phyloP scores from a whole-genome alignment of 1,284 basidiomycete genomes.

The Prillingera fragicola region DNA sequence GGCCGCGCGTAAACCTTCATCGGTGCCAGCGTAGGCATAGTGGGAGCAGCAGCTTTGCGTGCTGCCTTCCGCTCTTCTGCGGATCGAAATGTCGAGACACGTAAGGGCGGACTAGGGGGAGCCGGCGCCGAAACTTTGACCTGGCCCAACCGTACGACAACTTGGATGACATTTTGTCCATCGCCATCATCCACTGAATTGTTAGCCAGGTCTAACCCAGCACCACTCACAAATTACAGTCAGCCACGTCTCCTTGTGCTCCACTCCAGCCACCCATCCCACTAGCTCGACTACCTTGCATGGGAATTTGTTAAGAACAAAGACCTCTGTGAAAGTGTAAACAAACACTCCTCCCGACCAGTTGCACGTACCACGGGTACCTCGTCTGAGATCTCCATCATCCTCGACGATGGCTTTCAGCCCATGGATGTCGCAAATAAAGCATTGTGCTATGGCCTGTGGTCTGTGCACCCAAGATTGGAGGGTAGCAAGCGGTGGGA shows the following conservation, averaged over 20 bases:
- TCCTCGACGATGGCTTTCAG: slow-evolving; percentile 16
- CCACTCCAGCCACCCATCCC: slow-evolving; percentile 40
- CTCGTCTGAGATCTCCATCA: not conserved
- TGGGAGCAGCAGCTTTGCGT: slow-evolving; percentile 7
- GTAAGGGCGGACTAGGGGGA: not conserved
- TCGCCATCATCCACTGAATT: slow-evolving; percentile 42
- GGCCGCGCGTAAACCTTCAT: slow-evolving; percentile 20
- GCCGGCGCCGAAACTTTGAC: not conserved
- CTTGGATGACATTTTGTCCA: slow-evolving; percentile 26
- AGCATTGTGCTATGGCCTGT: slow-evolving; percentile 35
- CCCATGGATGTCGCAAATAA: slow-evolving; percentile 30
- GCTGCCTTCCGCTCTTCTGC: slow-evolving; percentile 15
- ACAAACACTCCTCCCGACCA: not conserved
- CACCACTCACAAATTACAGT: slow-evolving; percentile 25
- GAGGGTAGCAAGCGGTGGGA: slow-evolving; percentile 23
- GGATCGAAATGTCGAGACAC: slow-evolving; percentile 10
- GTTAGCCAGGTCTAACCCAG: not conserved
- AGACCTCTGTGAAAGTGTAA: slow-evolving; percentile 25
- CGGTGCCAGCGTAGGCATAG: not conserved
- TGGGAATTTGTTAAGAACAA: slow-evolving; percentile 33
- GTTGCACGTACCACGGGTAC: slow-evolving; percentile 15
- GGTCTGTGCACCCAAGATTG: slow-evolving; percentile 36
- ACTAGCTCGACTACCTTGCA: slow-evolving; percentile 39
- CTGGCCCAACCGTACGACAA: slow-evolving; percentile 21
- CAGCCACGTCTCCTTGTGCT: slow-evolving; percentile 31